Conservation (phyloP, 2,329 filamentous ascomycete species). For the Fusarium chaquense region DNA sequence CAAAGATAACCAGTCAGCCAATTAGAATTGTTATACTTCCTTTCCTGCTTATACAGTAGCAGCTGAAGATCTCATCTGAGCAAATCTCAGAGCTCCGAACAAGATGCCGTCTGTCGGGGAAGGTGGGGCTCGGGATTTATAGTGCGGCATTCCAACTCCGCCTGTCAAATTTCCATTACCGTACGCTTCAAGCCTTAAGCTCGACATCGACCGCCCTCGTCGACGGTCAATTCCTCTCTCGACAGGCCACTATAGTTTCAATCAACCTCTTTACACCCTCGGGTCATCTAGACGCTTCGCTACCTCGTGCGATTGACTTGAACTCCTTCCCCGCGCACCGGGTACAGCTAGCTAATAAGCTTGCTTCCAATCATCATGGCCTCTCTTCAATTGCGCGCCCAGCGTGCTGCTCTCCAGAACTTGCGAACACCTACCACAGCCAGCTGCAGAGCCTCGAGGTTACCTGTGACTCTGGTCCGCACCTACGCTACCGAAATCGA, state of each 20-base stretch:
- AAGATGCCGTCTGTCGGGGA: constrained; percentile 7
- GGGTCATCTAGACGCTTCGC: constrained; percentile 4
- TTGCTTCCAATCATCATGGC: constrained; percentile 41
- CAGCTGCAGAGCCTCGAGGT: constrained; percentile 29
- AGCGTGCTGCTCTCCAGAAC: constrained; percentile 50
- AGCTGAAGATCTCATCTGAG: constrained; percentile 20
- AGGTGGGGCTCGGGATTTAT: constrained; percentile 40
- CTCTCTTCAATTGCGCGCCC: constrained; percentile 51
- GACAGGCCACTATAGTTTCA: constrained; percentile 3
- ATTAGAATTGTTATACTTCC: constrained; percentile 2
- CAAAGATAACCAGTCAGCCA: background rate
- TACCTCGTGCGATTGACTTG: constrained; percentile 22
- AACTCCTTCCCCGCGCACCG: constrained; percentile 12
- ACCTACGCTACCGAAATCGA: constrained; percentile 54
- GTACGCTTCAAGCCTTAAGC: constrained; percentile 41
- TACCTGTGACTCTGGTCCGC: constrained; percentile 41
- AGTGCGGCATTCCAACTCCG: constrained; percentile 48
- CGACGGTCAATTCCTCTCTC: constrained; percentile 15
- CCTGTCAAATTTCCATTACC: constrained; percentile 47
- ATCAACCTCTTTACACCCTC: background rate
- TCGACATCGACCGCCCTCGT: constrained; percentile 18
- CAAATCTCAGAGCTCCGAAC: constrained; percentile 22
- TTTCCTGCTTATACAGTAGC: background rate
- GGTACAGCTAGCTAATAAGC: background rate
- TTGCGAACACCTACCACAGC: constrained; percentile 40